Percentiles rank a stretch among this genome's conserved stretches.
phyloP scores from a whole-genome alignment of 108 stramenopile species.

The Stephanodiscus triporus region DNA sequence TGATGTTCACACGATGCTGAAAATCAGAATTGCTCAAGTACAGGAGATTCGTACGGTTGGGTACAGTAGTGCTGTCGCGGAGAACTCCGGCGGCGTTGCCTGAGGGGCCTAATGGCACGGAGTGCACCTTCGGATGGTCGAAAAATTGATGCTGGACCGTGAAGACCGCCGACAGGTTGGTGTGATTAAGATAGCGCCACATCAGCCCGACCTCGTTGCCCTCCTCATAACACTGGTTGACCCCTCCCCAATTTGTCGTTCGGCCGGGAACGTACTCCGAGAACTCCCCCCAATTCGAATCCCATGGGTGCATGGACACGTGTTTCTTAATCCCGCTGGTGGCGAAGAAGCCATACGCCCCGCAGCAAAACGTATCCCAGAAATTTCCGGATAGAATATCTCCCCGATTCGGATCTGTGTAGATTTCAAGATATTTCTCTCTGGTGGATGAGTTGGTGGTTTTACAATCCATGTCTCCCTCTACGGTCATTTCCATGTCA shows the following conservation, averaged over 20 bases:
- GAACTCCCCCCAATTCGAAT: slow-evolving; percentile 1
- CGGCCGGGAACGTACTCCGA: neutral
- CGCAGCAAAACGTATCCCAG: neutral
- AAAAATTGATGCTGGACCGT: slow-evolving; percentile 51
- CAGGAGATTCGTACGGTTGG: slow-evolving; percentile 37
- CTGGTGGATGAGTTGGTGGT: too few relatives aligned
- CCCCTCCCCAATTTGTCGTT: neutral
- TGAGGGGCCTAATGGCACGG: slow-evolving; percentile 48
- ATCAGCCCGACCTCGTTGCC: neutral
- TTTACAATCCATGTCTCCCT: slow-evolving; percentile 1
- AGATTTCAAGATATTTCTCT: too few relatives aligned
- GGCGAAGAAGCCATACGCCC: neutral
- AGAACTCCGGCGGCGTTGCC: neutral
- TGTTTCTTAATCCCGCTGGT: neutral
- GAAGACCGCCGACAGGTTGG: slow-evolving; percentile 49
- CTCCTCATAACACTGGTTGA: neutral
- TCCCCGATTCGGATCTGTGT: neutral
- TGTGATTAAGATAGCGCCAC: slow-evolving; percentile 44
- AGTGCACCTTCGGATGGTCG: slow-evolving; percentile 59
- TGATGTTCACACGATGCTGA: slow-evolving; percentile 21
- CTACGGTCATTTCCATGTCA: slow-evolving; percentile 6
- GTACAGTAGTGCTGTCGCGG: neutral
- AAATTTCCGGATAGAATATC: neutral
- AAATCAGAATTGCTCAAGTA: slow-evolving; percentile 41
- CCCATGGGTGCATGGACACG: neutral